Evolutionary conservation across 1,139 yeast genomes (phyloP).

Genomic region (Scheffersomyces lignicola): DNA sequence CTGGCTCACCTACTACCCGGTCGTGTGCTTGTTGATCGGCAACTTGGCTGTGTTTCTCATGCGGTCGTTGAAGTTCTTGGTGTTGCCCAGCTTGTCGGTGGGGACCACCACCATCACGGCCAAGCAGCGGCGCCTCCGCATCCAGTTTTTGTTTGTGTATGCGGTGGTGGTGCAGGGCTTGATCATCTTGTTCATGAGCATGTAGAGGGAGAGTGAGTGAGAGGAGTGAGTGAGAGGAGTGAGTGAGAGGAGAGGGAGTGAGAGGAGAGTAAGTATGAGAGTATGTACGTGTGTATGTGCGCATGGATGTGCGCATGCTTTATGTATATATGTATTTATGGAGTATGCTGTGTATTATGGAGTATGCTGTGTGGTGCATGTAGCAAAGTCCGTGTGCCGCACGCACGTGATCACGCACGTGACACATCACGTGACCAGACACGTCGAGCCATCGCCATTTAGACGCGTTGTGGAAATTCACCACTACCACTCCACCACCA

Average conservation of each 20-base stretch:
- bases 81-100: slow-evolving; percentile 56
- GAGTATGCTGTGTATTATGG: no score
- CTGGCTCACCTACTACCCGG: slow-evolving; percentile 37
- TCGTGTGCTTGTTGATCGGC: slow-evolving; percentile 46
- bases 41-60: slow-evolving; percentile 68
- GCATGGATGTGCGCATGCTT: no score
- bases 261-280: no score
- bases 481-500: no score
- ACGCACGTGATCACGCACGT: no score
- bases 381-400: no score
- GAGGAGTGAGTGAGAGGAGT: slow-evolving; percentile 5
- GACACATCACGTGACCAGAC: no score
- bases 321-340: no score
- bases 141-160: slow-evolving; percentile 83
- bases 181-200: slow-evolving; percentile 39
- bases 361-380: no score
- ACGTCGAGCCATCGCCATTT: no score
- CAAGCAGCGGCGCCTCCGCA: slow-evolving; percentile 76
- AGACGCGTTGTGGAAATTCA: no score
- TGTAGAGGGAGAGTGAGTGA: slow-evolving; percentile 13
- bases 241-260: neutral
- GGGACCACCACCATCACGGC: slow-evolving; percentile 57
- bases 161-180: slow-evolving; percentile 78
- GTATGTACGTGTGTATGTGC: no score
- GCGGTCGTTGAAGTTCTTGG: slow-evolving; percentile 79